These are phyloP conservation scores for Linnemannia elongata DNA, from an alignment of 192 early-diverging fungal genomes.

Conservation along the genomic window DNA sequence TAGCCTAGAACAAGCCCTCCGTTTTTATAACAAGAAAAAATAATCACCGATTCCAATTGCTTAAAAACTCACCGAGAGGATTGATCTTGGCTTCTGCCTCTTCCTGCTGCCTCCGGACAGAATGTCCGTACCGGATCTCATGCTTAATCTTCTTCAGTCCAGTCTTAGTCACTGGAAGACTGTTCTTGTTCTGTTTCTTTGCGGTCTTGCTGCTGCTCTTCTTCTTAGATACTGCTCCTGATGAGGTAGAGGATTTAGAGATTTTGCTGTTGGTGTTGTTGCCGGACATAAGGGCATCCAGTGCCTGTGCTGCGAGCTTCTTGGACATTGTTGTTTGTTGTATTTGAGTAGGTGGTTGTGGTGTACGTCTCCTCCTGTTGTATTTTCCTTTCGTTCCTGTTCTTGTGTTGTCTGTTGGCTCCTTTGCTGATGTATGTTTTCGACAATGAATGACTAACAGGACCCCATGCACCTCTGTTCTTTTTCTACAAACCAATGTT, in stretches of 20 bases:
- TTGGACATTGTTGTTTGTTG: slow-evolving; percentile 33
- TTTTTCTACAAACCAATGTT: neutral
- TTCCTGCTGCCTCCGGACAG: slow-evolving; percentile 46
- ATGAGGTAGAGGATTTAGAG: neutral
- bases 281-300: slow-evolving; percentile 33
- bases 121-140: slow-evolving; percentile 60
- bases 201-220: slow-evolving; percentile 13
- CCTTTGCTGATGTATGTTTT: too few species aligned
- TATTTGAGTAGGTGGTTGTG: neutral
- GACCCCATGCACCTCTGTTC: neutral
- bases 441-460: neutral
- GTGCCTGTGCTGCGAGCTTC: slow-evolving; percentile 53
- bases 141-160: slow-evolving; percentile 62
- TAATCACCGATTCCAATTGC: neutral
- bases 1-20: too few species aligned
- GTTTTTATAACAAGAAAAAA: slow-evolving; percentile 1
- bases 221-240: neutral
- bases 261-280: slow-evolving; percentile 4
- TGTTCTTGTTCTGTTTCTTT: slow-evolving; percentile 13
- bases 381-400: too few species aligned
- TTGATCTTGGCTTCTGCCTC: slow-evolving; percentile 56
- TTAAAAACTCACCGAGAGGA: slow-evolving; percentile 51
- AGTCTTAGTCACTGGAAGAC: slow-evolving; percentile 57
- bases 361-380: neutral
- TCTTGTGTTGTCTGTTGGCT: too few species aligned